These are phyloP conservation scores for Teratosphaeria pseudoeucalypti DNA, from an alignment of 2,329 filamentous ascomycete species.

Conservation along the genomic window DNA sequence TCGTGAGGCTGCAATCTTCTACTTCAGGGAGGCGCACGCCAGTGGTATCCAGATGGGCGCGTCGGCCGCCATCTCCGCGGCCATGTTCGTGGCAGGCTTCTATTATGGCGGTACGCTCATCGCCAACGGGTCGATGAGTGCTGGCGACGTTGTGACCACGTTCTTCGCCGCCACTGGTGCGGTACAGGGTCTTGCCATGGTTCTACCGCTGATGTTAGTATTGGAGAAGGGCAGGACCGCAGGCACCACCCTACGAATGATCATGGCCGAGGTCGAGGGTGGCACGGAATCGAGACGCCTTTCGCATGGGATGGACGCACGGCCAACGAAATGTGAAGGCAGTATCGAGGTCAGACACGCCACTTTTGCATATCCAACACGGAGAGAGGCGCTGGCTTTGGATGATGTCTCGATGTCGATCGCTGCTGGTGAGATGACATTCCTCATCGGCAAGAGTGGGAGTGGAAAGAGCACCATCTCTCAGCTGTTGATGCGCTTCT, in stretches of 20 bases:
- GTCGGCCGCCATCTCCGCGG: constrained; percentile 62
- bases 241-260: constrained; percentile 48
- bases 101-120: constrained; percentile 74
- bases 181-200: constrained; percentile 61
- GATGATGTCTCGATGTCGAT: constrained; percentile 57
- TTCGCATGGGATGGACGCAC: neutral
- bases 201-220: constrained; percentile 67
- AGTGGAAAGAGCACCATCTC: constrained; percentile 87
- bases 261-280: constrained; percentile 29
- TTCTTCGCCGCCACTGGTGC: constrained; percentile 76
- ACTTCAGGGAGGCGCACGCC: constrained; percentile 56
- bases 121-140: constrained; percentile 43
- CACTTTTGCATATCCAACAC: constrained; percentile 58
- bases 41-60: constrained; percentile 64
- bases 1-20: constrained; percentile 49
- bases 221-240: constrained; percentile 72
- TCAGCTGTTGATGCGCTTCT: constrained; percentile 69
- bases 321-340: constrained; percentile 44
- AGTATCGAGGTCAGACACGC: constrained; percentile 59
- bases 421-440: constrained; percentile 60
- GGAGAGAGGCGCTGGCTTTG: constrained; percentile 51
- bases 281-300: neutral
- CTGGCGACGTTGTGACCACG: constrained; percentile 65
- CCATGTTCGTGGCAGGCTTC: constrained; percentile 79
- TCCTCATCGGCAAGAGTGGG: constrained; percentile 75